These are phyloP conservation scores for Aquilaria agallochum DNA, from an alignment of 441 rosid species.

Conservation along the genomic window DNA sequence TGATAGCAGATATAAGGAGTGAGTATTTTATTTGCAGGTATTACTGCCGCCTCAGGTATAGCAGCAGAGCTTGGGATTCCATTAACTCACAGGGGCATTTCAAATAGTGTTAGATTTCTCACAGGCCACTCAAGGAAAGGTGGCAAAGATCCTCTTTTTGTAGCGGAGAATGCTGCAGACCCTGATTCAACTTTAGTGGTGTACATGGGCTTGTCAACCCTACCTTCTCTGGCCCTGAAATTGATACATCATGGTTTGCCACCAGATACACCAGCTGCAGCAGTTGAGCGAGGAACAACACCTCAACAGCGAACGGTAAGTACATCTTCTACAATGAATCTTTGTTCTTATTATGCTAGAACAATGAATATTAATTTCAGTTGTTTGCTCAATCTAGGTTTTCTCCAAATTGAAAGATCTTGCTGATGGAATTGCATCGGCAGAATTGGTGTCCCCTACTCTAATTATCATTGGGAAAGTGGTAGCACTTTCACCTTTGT, in stretches of 20 bases:
- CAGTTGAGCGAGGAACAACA: conserved; percentile 92
- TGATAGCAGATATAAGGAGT: too few relatives aligned
- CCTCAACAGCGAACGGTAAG: conserved; percentile 83
- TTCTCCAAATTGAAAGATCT: conserved; percentile 77
- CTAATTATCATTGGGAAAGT: conserved; percentile 86
- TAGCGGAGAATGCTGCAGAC: conserved; percentile 92
- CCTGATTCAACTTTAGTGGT: conserved; percentile 90
- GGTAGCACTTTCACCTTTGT: conserved; percentile 82
- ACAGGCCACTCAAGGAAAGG: conserved; percentile 93
- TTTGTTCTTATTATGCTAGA: not conserved
- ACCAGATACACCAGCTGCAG: conserved; percentile 72
- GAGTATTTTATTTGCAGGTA: conserved; percentile 39
- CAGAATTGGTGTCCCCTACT: conserved; percentile 76
- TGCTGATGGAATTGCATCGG: conserved; percentile 47
- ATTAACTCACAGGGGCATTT: conserved; percentile 81
- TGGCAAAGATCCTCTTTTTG: conserved; percentile 78
- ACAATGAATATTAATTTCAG: not conserved
- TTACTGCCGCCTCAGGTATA: conserved; percentile 96
- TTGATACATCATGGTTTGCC: conserved; percentile 86
- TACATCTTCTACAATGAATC: not conserved
- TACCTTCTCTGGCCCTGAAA: conserved; percentile 77
- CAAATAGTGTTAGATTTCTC: conserved; percentile 84
- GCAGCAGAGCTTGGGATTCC: conserved; percentile 87
- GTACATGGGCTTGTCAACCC: conserved; percentile 91
- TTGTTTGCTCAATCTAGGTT: conserved; percentile 39